Percentiles rank a stretch among this genome's conserved stretches.
Evolutionary conservation across 306 rosid species (phyloP).

Genomic region (Sindora glabra): DNA sequence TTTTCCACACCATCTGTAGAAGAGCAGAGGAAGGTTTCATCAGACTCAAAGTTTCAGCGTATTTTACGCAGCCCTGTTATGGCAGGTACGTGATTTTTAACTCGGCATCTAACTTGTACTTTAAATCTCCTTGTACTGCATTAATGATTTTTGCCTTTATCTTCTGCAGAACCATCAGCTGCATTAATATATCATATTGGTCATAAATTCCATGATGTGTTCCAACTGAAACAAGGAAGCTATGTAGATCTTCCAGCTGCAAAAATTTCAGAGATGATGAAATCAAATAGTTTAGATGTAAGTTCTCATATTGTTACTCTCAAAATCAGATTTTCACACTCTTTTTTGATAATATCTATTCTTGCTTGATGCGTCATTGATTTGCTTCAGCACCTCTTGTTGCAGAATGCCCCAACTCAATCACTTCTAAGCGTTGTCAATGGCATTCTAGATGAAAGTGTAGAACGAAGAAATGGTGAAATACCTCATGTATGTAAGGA

Average conservation of each 20-base stretch:
- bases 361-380: constrained; percentile 33
- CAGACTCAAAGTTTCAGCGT: constrained; percentile 45
- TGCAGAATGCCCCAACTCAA: constrained; percentile 97
- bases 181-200: constrained; percentile 40
- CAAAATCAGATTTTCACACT: not conserved
- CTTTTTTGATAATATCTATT: not conserved
- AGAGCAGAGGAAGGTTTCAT: constrained; percentile 26
- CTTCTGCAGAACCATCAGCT: constrained; percentile 40
- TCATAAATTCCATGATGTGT: constrained; percentile 80
- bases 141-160: not conserved
- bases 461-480: constrained; percentile 71
- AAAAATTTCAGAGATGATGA: constrained; percentile 86
- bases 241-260: constrained; percentile 71
- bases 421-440: constrained; percentile 81
- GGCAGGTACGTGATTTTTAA: constrained; percentile 35
- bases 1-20: constrained; percentile 26
- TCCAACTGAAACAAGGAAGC: constrained; percentile 69
- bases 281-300: constrained; percentile 71
- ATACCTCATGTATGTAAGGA: constrained; percentile 84
- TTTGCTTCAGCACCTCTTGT: constrained; percentile 41
- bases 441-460: constrained; percentile 86
- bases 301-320: constrained; percentile 12
- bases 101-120: not conserved
- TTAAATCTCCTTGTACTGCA: not conserved
- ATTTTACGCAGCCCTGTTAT: constrained; percentile 29